phyloP scores from a whole-genome alignment of 2,329 filamentous ascomycete species.

The Aspergillus intermedius region DNA sequence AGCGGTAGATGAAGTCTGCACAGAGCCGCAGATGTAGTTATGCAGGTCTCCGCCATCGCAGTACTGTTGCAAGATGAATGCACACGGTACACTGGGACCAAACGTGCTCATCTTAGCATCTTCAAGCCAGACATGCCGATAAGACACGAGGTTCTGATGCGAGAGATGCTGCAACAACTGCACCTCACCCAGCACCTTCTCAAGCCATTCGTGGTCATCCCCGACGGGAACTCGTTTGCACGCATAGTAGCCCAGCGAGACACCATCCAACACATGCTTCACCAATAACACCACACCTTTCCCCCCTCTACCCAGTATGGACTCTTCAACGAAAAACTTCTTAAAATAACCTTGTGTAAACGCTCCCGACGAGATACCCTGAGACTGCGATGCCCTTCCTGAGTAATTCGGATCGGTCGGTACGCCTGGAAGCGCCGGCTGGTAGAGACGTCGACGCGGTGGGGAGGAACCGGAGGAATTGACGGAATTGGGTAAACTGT shows the following conservation, averaged over 20 bases:
- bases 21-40: constrained; percentile 70
- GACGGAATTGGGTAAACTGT: constrained; percentile 48
- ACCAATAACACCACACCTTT: constrained; percentile 95
- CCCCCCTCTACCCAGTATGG: constrained; percentile 78
- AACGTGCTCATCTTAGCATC: constrained; percentile 78
- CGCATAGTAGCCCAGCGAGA: constrained; percentile 81
- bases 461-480: constrained; percentile 42
- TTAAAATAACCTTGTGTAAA: constrained; percentile 92
- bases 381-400: constrained; percentile 37
- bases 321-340: constrained; percentile 85
- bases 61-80: constrained; percentile 95
- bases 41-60: constrained; percentile 92
- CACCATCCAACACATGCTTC: constrained; percentile 82
- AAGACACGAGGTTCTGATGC: constrained; percentile 92
- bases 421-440: constrained; percentile 40
- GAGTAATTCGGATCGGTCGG: constrained; percentile 43
- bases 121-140: constrained; percentile 95
- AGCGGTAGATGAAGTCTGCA: constrained; percentile 58
- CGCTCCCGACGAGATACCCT: constrained; percentile 75
- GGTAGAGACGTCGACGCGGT: constrained; percentile 43
- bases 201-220: constrained; percentile 89
- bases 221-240: constrained; percentile 96
- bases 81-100: constrained; percentile 84
- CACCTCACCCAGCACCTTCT: constrained; percentile 90
- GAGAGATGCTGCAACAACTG: constrained; percentile 85